Evolutionary conservation across 2,329 filamentous ascomycete genomes (phyloP), one percentile per base, ranked within the genome.

Genomic region (Pseudodiploospora longispora): DNA sequence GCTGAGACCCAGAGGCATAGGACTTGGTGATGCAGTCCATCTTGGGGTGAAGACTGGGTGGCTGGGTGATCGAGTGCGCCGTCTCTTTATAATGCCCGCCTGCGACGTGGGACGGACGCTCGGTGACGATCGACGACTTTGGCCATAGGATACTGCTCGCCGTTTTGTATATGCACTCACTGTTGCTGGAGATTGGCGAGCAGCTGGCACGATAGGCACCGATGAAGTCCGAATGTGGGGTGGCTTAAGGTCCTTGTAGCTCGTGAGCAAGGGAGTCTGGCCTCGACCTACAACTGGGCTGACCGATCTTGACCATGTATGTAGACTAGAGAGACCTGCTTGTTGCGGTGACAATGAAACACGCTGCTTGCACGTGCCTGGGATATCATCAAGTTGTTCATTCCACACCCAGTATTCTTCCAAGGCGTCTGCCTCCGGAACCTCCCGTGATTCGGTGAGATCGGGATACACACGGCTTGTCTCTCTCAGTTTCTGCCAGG

Each of bases 321-420:
- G 52, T 1, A 52, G 46, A 5, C 50, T 52, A 6, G 54, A 50
- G 40, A 56, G 53, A 38, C 48, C 55, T 27, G 50, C 61, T 33
- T 69, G 63, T 0, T 67, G 66, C 3, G 71, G 69, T 1, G 67
- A 68, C 27, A 61, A 61, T 4, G 71, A 71, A 1, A 60, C 59
- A n/a, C 62, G 61, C 38, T 65, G 66, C 30, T 62, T 62, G 19
- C 68, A 62, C 7, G 69, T 56, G 48, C 69, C 73, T 1, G 73
- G 65, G 4, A 69, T 56, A 32, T 75, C 75, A 52, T 90, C 85
- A 6, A 86, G 71, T 5, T 71, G 69, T 41, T 81, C 76, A 51
- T 81, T 75, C 69, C 77, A 85, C 4, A 72, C 63, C 85, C 85
- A 89, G 56, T 77, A 85, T 12, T 76, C 65, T 55, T 85, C 81